Evolutionary conservation across 2,329 filamentous ascomycete genomes (phyloP), one percentile per base, ranked within the genome.

Genomic region (Colletotrichum liriopes): DNA sequence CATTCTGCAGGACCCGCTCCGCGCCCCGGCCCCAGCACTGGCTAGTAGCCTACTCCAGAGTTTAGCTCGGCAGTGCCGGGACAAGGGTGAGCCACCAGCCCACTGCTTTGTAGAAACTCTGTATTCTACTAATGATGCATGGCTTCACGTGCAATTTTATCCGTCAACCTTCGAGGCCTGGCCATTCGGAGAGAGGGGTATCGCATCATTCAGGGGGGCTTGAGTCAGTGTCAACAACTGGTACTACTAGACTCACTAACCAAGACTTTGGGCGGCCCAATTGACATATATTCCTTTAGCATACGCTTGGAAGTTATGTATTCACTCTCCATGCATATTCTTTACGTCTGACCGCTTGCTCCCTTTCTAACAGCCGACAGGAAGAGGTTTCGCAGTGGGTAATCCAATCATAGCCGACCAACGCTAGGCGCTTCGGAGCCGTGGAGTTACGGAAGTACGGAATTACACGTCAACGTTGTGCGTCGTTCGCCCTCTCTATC

Each of bases 1-100:
- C 70, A 68, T 26, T 58, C 63, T 11, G n/a, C 6, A 5, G 29
- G 51, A 35, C 54, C 69, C 65, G 43, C 59, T 41, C 29, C 47
- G 52, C 9, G 4, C 16, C 52, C 69, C n/a, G 70, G 37, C 26
- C 62, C 54, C 37, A 29, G 37, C 47, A 29, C 20, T 58, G 23
- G 37, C 26, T 16, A 26, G 3, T 14, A 23, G 62, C 9, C 26
- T 32, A 18, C 47, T 41, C 60, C 45, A 49, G 29, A 41, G 2
- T 20, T 14, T 14, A 39, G 16, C 8, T 37, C 35, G 18, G 47
- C 45, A 51, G 29, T 52, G 16, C 60, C 35, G 45, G 32, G 9
- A 26, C 45, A 63, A 39, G 45, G 60, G 32, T 29, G 12, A 7
- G 23, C 18, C 43, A 8, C 26, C 37, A 26, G 12, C 5, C 12